Percentiles rank a stretch among this genome's conserved stretches.
These are phyloP conservation scores for Huntiella abstrusa DNA, from an alignment of 2,329 filamentous ascomycete species.

Conservation along the genomic window DNA sequence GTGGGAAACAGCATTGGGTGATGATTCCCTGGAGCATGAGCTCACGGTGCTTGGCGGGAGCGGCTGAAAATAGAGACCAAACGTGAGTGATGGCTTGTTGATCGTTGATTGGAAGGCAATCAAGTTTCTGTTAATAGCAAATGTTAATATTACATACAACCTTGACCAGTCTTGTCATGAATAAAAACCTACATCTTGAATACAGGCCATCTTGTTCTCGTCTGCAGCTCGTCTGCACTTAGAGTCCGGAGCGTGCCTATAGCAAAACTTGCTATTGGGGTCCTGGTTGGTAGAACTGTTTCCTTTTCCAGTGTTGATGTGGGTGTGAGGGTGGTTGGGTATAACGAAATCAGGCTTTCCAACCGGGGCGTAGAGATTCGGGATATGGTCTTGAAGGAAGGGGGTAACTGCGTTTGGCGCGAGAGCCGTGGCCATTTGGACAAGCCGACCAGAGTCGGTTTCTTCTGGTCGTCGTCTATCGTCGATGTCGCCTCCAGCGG, in stretches of 20 bases:
- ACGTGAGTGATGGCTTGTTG: conserved; percentile 93
- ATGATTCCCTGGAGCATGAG: conserved; percentile 94
- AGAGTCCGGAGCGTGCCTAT: conserved; percentile 80
- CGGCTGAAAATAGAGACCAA: conserved; percentile 94
- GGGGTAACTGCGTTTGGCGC: conserved; percentile 66
- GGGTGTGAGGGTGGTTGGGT: not conserved
- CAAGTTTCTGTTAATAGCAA: conserved; percentile 43
- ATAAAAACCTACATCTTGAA: conserved; percentile 52
- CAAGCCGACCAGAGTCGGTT: conserved; percentile 21
- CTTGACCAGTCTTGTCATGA: not conserved
- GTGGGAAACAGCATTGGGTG: conserved; percentile 91
- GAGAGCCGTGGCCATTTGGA: conserved; percentile 44
- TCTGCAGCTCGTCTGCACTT: conserved; percentile 87
- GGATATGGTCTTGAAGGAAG: conserved; percentile 81
- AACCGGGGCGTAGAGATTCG: conserved; percentile 67
- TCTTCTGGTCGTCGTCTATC: conserved; percentile 7
- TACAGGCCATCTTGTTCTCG: conserved; percentile 86
- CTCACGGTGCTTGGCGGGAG: conserved; percentile 80
- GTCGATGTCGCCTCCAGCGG: conserved; percentile 2
- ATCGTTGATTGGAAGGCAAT: conserved; percentile 62
- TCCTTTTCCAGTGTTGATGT: not conserved
- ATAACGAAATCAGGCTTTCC: conserved; percentile 30
- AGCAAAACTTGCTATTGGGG: conserved; percentile 81
- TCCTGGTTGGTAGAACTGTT: conserved; percentile 18
- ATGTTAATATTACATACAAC: not conserved